Evolutionary conservation across 352 stramenopile species (phyloP), one percentile per base, ranked within the genome.

Genomic region (Phytophthora sojae): DNA sequence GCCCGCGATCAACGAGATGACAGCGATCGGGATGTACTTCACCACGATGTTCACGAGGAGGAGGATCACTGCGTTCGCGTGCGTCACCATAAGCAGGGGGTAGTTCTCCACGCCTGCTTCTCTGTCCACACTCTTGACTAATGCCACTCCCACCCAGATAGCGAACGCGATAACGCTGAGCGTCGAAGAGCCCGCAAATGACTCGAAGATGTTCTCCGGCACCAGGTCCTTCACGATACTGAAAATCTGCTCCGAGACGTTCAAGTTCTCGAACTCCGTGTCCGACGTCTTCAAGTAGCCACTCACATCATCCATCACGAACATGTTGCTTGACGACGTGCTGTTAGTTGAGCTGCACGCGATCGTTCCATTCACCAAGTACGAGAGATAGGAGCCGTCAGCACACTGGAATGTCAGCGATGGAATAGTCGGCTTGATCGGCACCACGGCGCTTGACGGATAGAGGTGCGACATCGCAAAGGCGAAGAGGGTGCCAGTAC

Each of bases 161-260:
- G 86, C 85, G 52, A 94, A 94, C n/a, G 77, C 80, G 53, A 94
- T 94, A 42, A 93, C 77, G 39, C 86, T 90, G 23, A 94, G 72
- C 14, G 88, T 89, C 11, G 83, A 79, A 0, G 73, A 79, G 1
- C 70, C 72, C 11, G 81, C 77, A 37, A 96, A 89, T 0, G 85
- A 77, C n/a, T 77, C 67, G 50, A 92, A 77, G 54, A 94, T 87
- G 68, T 96, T 94, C 35, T 85, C 74, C 12, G 88, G 88, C 61
- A 95, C 81, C 35, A 93, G 71, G 39, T 80, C 69, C 32, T 81
- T 80, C 44, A 92, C 54, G 63, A 93, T 94, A 39, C 66, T 71
- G 60, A 95, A 89, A 58, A 94, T 71, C 65, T 93, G 83, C 66
- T 93, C 82, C 6, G 84, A 89, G 7, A 93, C 79, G 35, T 76